These are phyloP conservation scores for Daldinia concentrica DNA, from an alignment of 495 filamentous ascomycete species.

Conservation along the genomic window DNA sequence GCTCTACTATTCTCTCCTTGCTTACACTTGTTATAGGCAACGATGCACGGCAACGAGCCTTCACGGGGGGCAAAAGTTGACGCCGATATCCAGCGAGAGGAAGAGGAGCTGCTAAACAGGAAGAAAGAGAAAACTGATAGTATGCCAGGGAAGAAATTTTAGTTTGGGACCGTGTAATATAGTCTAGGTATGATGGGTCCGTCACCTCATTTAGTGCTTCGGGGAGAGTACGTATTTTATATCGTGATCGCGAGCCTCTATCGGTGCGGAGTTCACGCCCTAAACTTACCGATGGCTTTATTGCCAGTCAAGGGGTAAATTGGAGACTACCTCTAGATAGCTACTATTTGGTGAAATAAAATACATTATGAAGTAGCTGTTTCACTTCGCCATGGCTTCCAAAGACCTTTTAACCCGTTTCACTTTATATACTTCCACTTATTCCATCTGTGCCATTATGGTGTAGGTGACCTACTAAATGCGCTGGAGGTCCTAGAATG, in stretches of 20 bases:
- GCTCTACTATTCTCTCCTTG: neutral
- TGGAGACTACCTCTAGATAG: too few relatives aligned
- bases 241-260: too few relatives aligned
- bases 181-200: too few relatives aligned
- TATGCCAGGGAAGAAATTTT: conserved; percentile 36
- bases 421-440: too few relatives aligned
- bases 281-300: too few relatives aligned
- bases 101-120: conserved; percentile 70
- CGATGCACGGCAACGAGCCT: conserved; percentile 73
- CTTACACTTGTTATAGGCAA: conserved; percentile 60
- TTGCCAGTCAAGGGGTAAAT: too few relatives aligned
- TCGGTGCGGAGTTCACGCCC: too few relatives aligned
- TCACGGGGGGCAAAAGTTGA: conserved; percentile 77
- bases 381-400: neutral
- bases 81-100: conserved; percentile 72
- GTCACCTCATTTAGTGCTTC: too few relatives aligned
- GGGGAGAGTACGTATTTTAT: too few relatives aligned
- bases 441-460: too few relatives aligned
- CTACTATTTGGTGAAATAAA: neutral
- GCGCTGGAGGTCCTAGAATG: neutral
- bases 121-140: conserved; percentile 59
- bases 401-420: too few relatives aligned
- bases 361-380: conserved; percentile 15
- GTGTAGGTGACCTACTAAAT: too few relatives aligned
- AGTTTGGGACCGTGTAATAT: neutral